Evolutionary conservation across 257 asterid species (phyloP).

Genomic region (Anisodus tanguticus): DNA sequence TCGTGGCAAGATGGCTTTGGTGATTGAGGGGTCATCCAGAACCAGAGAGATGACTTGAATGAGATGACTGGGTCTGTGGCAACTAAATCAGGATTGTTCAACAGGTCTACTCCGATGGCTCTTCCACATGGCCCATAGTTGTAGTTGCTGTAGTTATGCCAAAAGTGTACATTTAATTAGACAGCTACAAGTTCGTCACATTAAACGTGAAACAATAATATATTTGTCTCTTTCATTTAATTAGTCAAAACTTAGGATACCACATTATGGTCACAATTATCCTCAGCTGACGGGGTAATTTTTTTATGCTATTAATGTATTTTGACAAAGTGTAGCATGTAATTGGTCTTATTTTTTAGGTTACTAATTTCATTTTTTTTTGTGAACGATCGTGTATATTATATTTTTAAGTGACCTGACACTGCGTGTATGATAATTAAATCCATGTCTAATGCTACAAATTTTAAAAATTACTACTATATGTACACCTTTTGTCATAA

Average conservation of each 20-base stretch:
- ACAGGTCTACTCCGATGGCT: conserved; percentile 33
- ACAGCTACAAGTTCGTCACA: neutral
- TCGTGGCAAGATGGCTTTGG: conserved; percentile 47
- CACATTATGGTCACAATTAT: too few species aligned
- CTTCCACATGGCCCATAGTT: conserved; percentile 46
- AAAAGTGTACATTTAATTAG: neutral
- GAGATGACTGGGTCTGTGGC: conserved; percentile 38
- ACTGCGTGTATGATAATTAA: too few species aligned
- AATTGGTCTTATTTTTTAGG: too few species aligned
- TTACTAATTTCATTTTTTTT: too few species aligned
- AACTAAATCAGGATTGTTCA: conserved; percentile 43
- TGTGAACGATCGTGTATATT: too few species aligned
- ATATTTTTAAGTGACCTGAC: too few species aligned
- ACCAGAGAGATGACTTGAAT: conserved; percentile 47
- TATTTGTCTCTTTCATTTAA: neutral
- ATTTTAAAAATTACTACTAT: too few species aligned
- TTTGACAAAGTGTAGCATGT: too few species aligned
- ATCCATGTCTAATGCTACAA: too few species aligned
- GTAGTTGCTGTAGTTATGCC: conserved; percentile 34
- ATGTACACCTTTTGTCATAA: too few species aligned
- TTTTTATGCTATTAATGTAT: too few species aligned
- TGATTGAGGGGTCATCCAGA: conserved; percentile 49
- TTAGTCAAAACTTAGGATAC: too few species aligned
- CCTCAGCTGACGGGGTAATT: neutral
- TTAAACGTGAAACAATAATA: neutral